Evolutionary conservation across 345 rosid genomes (phyloP).

Genomic region (Salix brachista): DNA sequence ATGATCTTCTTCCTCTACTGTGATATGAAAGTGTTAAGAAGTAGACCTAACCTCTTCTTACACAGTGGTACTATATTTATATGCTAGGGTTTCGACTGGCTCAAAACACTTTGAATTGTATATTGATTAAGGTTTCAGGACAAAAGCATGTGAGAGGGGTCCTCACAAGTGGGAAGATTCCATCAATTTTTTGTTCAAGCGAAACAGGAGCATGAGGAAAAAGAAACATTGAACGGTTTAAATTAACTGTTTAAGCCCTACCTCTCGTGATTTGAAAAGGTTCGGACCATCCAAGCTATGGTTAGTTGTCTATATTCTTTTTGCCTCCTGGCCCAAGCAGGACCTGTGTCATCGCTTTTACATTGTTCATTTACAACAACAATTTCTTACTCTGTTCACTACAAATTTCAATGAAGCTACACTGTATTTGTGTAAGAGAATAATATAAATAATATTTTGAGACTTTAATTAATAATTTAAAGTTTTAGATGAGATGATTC

Average conservation of each 20-base stretch:
- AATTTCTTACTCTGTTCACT: neutral
- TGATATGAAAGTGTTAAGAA: slow-evolving; percentile 2
- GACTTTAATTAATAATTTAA: too few relatives aligned
- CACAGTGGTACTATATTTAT: slow-evolving; percentile 10
- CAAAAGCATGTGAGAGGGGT: slow-evolving; percentile 27
- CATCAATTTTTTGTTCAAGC: slow-evolving; percentile 3
- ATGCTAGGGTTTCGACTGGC: neutral
- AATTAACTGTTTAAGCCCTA: slow-evolving; percentile 20
- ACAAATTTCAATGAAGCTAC: too few relatives aligned
- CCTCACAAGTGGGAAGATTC: slow-evolving; percentile 29
- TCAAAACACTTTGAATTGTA: neutral
- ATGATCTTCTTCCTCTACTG: neutral
- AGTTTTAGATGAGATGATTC: too few relatives aligned
- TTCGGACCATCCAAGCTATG: slow-evolving; percentile 19
- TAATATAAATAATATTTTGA: too few relatives aligned
- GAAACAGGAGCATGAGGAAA: slow-evolving; percentile 1
- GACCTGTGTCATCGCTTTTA: neutral
- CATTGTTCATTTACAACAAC: neutral
- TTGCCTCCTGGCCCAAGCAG: slow-evolving; percentile 20
- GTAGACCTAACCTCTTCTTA: neutral
- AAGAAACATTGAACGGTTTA: slow-evolving; percentile 32
- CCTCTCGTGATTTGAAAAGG: slow-evolving; percentile 28
- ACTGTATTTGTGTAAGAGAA: too few relatives aligned
- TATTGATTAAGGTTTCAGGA: slow-evolving; percentile 13
- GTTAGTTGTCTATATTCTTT: slow-evolving; percentile 37